Evolutionary conservation across 805 yeast species (phyloP), one percentile per base, ranked within the genome.

Genomic region (Yamadazyma tumulicola): DNA sequence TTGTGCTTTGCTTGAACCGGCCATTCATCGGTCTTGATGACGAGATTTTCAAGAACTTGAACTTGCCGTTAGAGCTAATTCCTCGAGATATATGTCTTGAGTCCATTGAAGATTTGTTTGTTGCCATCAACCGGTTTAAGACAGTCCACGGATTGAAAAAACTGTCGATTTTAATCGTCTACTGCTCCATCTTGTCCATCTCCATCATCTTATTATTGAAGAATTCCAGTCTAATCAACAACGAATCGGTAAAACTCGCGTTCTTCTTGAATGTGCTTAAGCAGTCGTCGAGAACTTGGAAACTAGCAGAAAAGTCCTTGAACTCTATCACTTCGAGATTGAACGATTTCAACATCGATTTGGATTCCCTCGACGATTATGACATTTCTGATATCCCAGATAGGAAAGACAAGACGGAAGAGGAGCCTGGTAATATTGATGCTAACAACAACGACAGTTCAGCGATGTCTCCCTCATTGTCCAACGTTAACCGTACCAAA

Each of bases 1-100:
- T 76, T 2, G 53, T 73, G 12, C 57, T 79, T n/a, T 77, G 83
- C 37, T 64, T 78, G 34, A 78, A 78, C 47, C 61, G 79, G 26
- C 83, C 82, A 2, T 77, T 78, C 45, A 67, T 77, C 26, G 78
- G 74, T 3, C 47, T 65, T 11, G 49, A 46, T 14, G 48, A 45
- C 19, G 46, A 46, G 13, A 44, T 46, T 18, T 52, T 59, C 25
- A 19, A 35, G 26, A 29, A 34, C 20, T 20, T 15, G 11, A 21
- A 12, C 5, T 10, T 20, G 5, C 6, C 6, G 14, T n/a, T n/a
- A n/a, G n/a, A n/a, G n/a, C 23, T 19, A 4, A 15, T 34, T 10
- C 72, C 73, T 0, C 48, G 54, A 12, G 38, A 32, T 12, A 57
- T 69, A 6, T 67, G 75, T 35, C 34, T 53, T 3, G 57, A 55